Percentiles rank a stretch among this genome's conserved stretches.
phyloP scores from a whole-genome alignment of 2,329 filamentous ascomycete species.

The Chaetomiaceae sp. region DNA sequence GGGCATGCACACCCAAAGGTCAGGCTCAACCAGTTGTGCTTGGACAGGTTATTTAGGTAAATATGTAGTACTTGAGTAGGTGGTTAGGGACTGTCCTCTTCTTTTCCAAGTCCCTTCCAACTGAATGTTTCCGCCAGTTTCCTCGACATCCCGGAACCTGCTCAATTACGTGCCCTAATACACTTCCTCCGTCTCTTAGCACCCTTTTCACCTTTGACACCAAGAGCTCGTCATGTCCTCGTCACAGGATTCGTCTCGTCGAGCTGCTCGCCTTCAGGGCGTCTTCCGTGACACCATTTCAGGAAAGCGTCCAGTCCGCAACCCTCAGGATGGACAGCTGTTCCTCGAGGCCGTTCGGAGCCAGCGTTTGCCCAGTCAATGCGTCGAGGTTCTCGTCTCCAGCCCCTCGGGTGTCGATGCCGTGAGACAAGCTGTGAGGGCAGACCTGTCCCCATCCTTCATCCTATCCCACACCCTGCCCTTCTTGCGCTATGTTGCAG shows the following conservation, averaged over 20 bases:
- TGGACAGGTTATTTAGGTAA: no score
- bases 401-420: constrained; percentile 26
- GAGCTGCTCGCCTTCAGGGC: constrained; percentile 18
- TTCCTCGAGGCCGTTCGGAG: constrained; percentile 29
- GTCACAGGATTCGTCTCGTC: constrained; percentile 4
- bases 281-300: constrained; percentile 25
- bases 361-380: constrained; percentile 22
- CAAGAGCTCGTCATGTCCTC: no score
- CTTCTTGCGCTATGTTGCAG: constrained; percentile 37
- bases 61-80: no score
- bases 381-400: constrained; percentile 29
- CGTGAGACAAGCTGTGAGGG: constrained; percentile 24
- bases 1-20: no score
- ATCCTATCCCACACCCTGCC: constrained; percentile 30
- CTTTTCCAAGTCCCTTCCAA: no score
- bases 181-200: no score
- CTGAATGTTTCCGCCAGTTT: no score
- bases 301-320: constrained; percentile 24
- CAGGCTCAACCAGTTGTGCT: no score
- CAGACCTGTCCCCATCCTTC: constrained; percentile 29
- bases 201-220: no score
- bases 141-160: no score
- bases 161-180: no score
- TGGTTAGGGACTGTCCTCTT: no score
- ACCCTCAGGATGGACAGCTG: constrained; percentile 25